Evolutionary conservation across 1,284 basidiomycete species (phyloP).

Genomic region (Megacollybia platyphylla): DNA sequence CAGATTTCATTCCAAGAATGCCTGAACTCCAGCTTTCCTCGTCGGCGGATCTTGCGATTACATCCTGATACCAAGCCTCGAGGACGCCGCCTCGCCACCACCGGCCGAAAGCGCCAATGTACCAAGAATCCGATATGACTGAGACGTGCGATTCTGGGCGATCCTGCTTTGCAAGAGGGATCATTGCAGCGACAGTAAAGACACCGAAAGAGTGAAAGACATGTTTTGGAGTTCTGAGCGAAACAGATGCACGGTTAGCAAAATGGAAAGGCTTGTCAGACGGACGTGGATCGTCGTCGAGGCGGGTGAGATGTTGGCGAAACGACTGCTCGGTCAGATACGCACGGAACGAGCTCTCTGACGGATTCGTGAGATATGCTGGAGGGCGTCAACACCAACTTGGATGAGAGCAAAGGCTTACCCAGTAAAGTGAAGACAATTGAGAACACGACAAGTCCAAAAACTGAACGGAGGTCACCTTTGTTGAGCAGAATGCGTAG

Average conservation of each 20-base stretch:
- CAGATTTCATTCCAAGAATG: conserved; percentile 54
- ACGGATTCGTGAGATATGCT: conserved; percentile 93
- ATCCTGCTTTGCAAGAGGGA: conserved; percentile 31
- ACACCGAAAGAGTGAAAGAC: conserved; percentile 75
- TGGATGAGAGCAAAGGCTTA: conserved; percentile 21
- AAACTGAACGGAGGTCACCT: conserved; percentile 53
- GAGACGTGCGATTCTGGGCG: conserved; percentile 19
- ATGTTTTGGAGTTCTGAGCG: conserved; percentile 88
- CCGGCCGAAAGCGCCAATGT: conserved; percentile 75
- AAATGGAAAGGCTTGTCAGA: conserved; percentile 65
- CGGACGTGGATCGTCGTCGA: conserved; percentile 50
- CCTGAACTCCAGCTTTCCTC: conserved; percentile 65
- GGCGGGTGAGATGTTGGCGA: conserved; percentile 80
- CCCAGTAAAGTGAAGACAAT: conserved; percentile 62
- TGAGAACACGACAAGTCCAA: conserved; percentile 53
- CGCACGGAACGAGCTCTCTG: conserved; percentile 82
- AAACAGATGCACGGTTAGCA: conserved; percentile 82
- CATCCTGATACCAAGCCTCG: conserved; percentile 59
- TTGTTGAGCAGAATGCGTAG: conserved; percentile 37
- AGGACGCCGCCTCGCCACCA: conserved; percentile 77
- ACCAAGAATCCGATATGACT: conserved; percentile 67
- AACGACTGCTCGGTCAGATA: conserved; percentile 95
- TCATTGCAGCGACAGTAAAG: conserved; percentile 75
- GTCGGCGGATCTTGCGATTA: conserved; percentile 50
- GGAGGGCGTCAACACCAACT: conserved; percentile 9